phyloP scores from a whole-genome alignment of 2,329 filamentous ascomycete genomes.

The Colletotrichum sp. region DNA sequence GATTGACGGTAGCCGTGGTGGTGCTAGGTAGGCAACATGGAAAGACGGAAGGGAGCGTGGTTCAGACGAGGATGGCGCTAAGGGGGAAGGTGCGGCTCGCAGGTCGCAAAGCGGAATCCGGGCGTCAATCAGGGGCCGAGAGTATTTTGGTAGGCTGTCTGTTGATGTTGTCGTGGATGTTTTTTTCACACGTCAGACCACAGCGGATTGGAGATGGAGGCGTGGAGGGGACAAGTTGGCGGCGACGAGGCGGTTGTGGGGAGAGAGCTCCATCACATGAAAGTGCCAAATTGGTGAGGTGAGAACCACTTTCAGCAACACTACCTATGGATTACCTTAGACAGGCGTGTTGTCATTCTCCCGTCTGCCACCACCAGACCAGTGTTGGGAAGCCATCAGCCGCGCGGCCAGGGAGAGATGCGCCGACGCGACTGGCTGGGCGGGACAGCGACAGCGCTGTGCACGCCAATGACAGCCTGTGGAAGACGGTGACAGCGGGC shows the following conservation, averaged over 20 bases:
- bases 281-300: constrained; percentile 10
- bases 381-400: constrained; percentile 12
- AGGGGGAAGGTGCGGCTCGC: neutral
- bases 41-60: neutral
- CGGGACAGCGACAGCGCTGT: constrained; percentile 5
- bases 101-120: neutral
- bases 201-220: neutral
- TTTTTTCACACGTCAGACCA: constrained; percentile 12
- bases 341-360: neutral
- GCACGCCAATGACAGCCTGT: neutral
- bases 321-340: neutral
- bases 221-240: neutral
- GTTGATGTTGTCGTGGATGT: neutral
- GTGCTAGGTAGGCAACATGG: constrained; percentile 3
- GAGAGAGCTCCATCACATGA: constrained; percentile 21
- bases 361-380: neutral
- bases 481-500: neutral
- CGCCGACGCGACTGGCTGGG: constrained; percentile 9
- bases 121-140: neutral
- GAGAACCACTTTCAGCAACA: constrained; percentile 1
- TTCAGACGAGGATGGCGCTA: neutral
- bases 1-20: neutral
- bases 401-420: constrained; percentile 19
- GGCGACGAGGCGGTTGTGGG: constrained; percentile 8
- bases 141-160: neutral